These are phyloP conservation scores for Trichoderma citrinoviride DNA, from an alignment of 2,329 filamentous ascomycete genomes.

Conservation along the genomic window DNA sequence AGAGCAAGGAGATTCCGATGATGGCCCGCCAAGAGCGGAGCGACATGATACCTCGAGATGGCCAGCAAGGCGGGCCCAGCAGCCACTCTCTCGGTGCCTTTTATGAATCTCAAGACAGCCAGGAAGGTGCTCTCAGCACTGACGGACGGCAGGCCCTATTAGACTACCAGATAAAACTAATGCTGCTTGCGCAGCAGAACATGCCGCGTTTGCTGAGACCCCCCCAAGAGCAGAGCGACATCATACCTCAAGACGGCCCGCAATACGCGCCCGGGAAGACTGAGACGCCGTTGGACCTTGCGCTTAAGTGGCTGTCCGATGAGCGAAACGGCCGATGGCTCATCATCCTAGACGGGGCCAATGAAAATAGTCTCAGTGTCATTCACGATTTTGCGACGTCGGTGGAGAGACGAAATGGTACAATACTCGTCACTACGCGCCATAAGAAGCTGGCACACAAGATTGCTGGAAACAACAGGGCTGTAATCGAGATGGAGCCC, in stretches of 20 bases:
- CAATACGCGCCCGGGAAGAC: too few species aligned
- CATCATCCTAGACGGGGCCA: conserved; percentile 40
- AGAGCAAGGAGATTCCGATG: conserved; percentile 82
- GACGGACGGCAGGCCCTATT: too few species aligned
- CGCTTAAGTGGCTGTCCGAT: conserved; percentile 32
- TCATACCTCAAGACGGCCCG: too few species aligned
- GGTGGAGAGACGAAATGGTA: not conserved
- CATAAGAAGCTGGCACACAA: not conserved
- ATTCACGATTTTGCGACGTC: not conserved
- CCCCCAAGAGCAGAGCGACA: too few species aligned
- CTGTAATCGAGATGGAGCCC: not conserved
- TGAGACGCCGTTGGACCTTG: conserved; percentile 29
- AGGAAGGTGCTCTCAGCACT: too few species aligned
- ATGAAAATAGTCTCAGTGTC: conserved; percentile 29
- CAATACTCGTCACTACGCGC: conserved; percentile 4
- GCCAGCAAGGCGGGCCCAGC: conserved; percentile 51
- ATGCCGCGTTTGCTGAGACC: too few species aligned
- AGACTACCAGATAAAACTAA: too few species aligned
- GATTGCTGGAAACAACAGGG: not conserved
- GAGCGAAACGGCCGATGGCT: conserved; percentile 33
- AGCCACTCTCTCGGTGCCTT: too few species aligned
- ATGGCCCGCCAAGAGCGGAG: conserved; percentile 83
- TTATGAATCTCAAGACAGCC: too few species aligned
- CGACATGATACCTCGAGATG: conserved; percentile 50
- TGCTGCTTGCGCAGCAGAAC: too few species aligned